phyloP scores from a whole-genome alignment of 1,284 basidiomycete species.

The Apiotrichum gamsii region DNA sequence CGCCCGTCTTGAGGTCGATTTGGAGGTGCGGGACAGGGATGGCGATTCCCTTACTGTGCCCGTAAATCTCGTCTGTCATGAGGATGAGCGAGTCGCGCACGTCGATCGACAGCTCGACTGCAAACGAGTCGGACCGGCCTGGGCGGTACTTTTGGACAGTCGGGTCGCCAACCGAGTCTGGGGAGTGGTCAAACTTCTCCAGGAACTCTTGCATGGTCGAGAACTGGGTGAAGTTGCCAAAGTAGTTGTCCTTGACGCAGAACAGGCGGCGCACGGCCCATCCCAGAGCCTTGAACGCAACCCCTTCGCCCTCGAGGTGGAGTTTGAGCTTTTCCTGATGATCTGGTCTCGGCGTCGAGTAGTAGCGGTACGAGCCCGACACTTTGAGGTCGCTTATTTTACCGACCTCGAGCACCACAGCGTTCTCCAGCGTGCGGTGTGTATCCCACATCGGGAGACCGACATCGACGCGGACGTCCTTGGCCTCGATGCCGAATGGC shows the following conservation, averaged over 20 bases:
- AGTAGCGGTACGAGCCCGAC: constrained; percentile 69
- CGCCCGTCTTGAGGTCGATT: constrained; percentile 68
- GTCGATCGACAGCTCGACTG: constrained; percentile 61
- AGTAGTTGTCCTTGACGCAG: constrained; percentile 82
- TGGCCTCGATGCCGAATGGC: constrained; percentile 59
- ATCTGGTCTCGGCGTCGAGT: constrained; percentile 59
- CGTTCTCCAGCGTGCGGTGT: constrained; percentile 59
- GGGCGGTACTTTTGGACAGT: constrained; percentile 68
- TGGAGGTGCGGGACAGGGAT: constrained; percentile 63
- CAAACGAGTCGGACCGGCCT: constrained; percentile 71
- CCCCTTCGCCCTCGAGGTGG: constrained; percentile 48
- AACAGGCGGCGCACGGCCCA: constrained; percentile 83
- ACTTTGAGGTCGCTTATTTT: constrained; percentile 56
- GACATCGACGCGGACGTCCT: constrained; percentile 57
- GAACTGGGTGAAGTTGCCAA: constrained; percentile 85
- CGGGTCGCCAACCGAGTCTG: constrained; percentile 65
- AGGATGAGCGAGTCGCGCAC: constrained; percentile 57
- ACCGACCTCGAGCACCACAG: constrained; percentile 54
- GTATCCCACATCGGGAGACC: constrained; percentile 83
- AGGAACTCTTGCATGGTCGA: constrained; percentile 77
- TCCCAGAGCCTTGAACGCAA: constrained; percentile 67
- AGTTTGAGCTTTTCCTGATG: constrained; percentile 72
- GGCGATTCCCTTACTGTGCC: constrained; percentile 56
- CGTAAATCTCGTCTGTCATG: constrained; percentile 68
- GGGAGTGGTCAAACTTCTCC: constrained; percentile 57